phyloP scores from a whole-genome alignment of 2,329 filamentous ascomycete species.

The Pseudogymnoascus sp. region DNA sequence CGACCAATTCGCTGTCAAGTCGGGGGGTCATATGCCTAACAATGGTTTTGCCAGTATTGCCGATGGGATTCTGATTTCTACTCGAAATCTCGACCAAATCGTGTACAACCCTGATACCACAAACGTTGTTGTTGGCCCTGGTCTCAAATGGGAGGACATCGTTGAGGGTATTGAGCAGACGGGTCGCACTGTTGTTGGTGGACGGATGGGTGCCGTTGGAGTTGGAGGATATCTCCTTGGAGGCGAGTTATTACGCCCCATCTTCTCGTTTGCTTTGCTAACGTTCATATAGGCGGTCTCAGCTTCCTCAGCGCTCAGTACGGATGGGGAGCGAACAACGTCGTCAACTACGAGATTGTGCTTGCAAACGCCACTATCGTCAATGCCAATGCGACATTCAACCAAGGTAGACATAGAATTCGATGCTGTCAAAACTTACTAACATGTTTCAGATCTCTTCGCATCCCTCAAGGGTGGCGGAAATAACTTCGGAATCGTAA shows the following conservation, averaged over 20 bases:
- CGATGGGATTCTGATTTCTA: conserved; percentile 34
- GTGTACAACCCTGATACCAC: conserved; percentile 29
- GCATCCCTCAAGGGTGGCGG: conserved; percentile 23
- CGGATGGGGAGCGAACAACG: conserved; percentile 40
- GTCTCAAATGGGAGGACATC: conserved; percentile 30
- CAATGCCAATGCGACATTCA: conserved; percentile 17
- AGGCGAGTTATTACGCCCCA: background rate
- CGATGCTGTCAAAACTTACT: background rate
- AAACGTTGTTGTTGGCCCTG: conserved; percentile 34
- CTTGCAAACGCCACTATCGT: conserved; percentile 18
- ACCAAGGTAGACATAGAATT: background rate
- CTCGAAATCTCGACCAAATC: conserved; percentile 35
- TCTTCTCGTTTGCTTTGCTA: background rate
- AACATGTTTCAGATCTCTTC: conserved; percentile 16
- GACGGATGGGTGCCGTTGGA: conserved; percentile 40
- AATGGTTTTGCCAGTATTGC: conserved; percentile 39
- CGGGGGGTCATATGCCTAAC: conserved; percentile 40
- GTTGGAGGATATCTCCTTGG: conserved; percentile 37
- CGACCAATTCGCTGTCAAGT: conserved; percentile 37
- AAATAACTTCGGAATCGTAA: conserved; percentile 27
- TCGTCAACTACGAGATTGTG: conserved; percentile 37
- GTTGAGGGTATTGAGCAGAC: conserved; percentile 26
- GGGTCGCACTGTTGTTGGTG: conserved; percentile 32
- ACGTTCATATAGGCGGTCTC: conserved; percentile 9
- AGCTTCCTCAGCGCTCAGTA: conserved; percentile 29